Evolutionary conservation across 1,139 yeast genomes (phyloP).

Genomic region (Nakaseomyces delphensis): DNA sequence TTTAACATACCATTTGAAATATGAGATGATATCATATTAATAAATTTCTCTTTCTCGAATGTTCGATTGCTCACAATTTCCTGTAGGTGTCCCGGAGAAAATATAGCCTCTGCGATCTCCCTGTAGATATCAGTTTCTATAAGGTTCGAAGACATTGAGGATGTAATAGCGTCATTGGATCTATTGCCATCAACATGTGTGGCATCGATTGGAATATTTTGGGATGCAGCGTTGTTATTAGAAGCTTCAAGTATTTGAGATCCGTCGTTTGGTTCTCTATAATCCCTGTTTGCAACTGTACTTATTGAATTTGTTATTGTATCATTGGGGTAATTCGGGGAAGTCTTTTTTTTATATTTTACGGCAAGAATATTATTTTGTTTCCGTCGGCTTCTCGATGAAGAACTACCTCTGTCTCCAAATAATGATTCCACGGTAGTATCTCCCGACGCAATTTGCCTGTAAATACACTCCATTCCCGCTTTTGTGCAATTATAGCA

Average conservation of each 20-base stretch:
- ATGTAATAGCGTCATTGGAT: neutral
- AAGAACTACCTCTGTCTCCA: conserved; percentile 3
- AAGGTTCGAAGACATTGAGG: neutral
- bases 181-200: neutral
- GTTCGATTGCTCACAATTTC: conserved; percentile 3
- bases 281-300: neutral
- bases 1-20: conserved; percentile 7
- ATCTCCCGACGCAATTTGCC: conserved; percentile 39
- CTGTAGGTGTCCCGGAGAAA: conserved; percentile 5
- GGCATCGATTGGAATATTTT: neutral
- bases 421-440: neutral
- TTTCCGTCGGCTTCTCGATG: conserved; percentile 5
- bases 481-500: conserved; percentile 82
- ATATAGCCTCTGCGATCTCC: conserved; percentile 10
- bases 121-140: conserved; percentile 8
- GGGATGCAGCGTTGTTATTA: neutral
- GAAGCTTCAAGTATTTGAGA: neutral
- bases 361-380: conserved; percentile 1
- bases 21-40: conserved; percentile 10
- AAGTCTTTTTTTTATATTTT: neutral
- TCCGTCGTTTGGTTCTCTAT: neutral
- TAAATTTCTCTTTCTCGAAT: conserved; percentile 8
- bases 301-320: neutral
- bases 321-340: neutral
- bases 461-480: conserved; percentile 54